A percentile compares a stretch with the other conserved stretches of the same genome.
Conservation (phyloP, 768 basidiomycete species). For the Gloeophyllum trabeum region DNA sequence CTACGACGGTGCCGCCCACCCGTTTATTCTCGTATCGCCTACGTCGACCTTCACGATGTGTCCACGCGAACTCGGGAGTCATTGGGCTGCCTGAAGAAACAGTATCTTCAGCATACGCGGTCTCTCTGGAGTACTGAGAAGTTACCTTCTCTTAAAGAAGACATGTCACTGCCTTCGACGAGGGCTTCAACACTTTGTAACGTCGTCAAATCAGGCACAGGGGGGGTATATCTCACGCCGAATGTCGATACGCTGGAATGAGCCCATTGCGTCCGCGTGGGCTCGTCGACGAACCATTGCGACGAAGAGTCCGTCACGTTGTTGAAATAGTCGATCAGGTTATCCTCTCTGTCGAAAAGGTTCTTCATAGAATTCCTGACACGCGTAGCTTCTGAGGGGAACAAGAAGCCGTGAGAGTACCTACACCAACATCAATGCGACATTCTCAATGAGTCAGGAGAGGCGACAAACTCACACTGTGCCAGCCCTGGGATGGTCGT, state of each 20-base stretch:
- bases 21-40: slow-evolving; percentile 55
- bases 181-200: slow-evolving; percentile 80
- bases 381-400: slow-evolving; percentile 76
- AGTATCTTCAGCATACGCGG: slow-evolving; percentile 1
- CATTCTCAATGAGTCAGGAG: not conserved
- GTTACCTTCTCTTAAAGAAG: slow-evolving; percentile 52
- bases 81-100: slow-evolving; percentile 35
- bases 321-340: too few relatives aligned
- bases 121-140: slow-evolving; percentile 1
- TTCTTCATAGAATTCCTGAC: slow-evolving; percentile 49
- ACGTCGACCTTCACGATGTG: slow-evolving; percentile 56
- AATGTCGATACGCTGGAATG: slow-evolving; percentile 85
- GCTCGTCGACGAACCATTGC: slow-evolving; percentile 10
- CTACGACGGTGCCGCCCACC: slow-evolving; percentile 87
- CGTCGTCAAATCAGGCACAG: slow-evolving; percentile 51
- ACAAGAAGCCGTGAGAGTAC: slow-evolving; percentile 91
- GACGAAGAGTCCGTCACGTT: too few relatives aligned
- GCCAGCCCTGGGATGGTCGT: slow-evolving; percentile 90
- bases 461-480: slow-evolving; percentile 58
- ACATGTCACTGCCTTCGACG: slow-evolving; percentile 87
- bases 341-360: too few relatives aligned
- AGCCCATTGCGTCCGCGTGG: slow-evolving; percentile 52
- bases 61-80: slow-evolving; percentile 59
- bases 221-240: slow-evolving; percentile 62
- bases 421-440: slow-evolving; percentile 24